Evolutionary conservation across 352 stramenopile genomes (phyloP).

Genomic region (Hyaloperonospora brassicae): DNA sequence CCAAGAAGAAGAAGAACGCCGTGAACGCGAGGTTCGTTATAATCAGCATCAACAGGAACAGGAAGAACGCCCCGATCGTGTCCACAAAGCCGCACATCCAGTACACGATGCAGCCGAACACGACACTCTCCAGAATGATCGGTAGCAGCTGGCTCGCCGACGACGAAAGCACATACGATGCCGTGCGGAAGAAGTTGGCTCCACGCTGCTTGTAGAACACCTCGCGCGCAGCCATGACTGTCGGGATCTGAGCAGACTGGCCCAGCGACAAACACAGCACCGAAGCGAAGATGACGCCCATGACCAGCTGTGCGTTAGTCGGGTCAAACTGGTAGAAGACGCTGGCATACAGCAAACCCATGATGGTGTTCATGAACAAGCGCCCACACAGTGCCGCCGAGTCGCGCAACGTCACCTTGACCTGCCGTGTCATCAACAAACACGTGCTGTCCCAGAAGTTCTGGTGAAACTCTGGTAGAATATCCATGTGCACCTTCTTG

Average conservation of each 20-base stretch:
- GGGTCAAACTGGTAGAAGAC: constrained; percentile 21
- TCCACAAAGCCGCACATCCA: constrained; percentile 23
- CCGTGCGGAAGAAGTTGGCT: constrained; percentile 14
- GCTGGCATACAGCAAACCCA: too few species aligned
- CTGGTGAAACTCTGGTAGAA: too few species aligned
- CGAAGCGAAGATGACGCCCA: constrained; percentile 17
- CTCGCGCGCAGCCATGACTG: constrained; percentile 10
- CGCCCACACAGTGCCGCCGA: too few species aligned
- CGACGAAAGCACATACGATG: constrained; percentile 15
- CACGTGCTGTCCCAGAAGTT: too few species aligned
- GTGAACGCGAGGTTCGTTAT: constrained; percentile 9
- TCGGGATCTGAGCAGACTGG: constrained; percentile 8
- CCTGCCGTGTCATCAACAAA: too few species aligned
- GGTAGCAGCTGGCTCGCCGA: constrained; percentile 11
- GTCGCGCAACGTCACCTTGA: too few species aligned
- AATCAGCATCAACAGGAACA: constrained; percentile 12
- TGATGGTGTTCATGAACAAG: too few species aligned
- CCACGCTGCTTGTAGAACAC: constrained; percentile 21
- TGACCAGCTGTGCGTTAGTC: constrained; percentile 7
- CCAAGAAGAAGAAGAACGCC: constrained; percentile 18
- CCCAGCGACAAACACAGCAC: constrained; percentile 14
- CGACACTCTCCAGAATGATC: constrained; percentile 10
- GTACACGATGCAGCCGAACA: constrained; percentile 13
- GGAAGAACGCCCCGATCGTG: constrained; percentile 8
- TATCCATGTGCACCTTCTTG: too few species aligned